Evolutionary conservation across 2,329 filamentous ascomycete species (phyloP).

Genomic region (Pseudopyrenochaeta lycopersici): DNA sequence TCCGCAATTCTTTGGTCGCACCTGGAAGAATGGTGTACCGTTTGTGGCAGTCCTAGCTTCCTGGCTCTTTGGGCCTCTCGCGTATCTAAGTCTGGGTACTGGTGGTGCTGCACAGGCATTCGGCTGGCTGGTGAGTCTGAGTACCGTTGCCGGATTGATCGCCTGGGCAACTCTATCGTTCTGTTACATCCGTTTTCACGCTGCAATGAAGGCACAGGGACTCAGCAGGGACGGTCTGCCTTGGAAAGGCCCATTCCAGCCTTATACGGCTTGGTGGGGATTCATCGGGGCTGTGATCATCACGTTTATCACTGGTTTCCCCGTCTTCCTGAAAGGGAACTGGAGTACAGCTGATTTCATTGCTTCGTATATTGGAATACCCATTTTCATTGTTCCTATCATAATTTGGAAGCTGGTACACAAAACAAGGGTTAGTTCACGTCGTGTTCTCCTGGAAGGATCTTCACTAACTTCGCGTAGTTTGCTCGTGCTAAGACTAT

Average conservation of each 20-base stretch:
- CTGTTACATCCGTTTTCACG: constrained; percentile 74
- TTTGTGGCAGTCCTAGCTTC: constrained; percentile 72
- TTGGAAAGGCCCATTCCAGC: constrained; percentile 73
- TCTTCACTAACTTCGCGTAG: constrained; percentile 9
- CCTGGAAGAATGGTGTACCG: constrained; percentile 70
- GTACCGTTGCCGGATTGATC: constrained; percentile 70
- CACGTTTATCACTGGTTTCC: constrained; percentile 78
- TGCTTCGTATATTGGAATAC: constrained; percentile 64
- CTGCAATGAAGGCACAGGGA: constrained; percentile 71
- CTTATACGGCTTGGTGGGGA: constrained; percentile 72
- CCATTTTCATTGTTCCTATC: constrained; percentile 32
- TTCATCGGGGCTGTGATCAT: constrained; percentile 68
- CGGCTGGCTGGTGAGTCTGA: constrained; percentile 74
- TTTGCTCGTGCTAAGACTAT: constrained; percentile 22
- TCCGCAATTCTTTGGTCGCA: constrained; percentile 33
- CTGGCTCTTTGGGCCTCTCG: constrained; percentile 62
- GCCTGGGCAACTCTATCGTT: constrained; percentile 61
- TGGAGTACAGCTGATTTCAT: constrained; percentile 61
- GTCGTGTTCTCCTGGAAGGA: background rate
- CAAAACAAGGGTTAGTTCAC: constrained; percentile 10
- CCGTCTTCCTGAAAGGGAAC: constrained; percentile 72
- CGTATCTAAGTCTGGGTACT: constrained; percentile 76
- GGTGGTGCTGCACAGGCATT: constrained; percentile 69
- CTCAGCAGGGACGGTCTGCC: constrained; percentile 66
- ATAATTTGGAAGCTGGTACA: constrained; percentile 25